Percentiles rank a stretch among this genome's conserved stretches.
These are phyloP conservation scores for Pleurozium schreberi DNA, from an alignment of 225 moss, liverwort and hornwort genomes.

Conservation along the genomic window DNA sequence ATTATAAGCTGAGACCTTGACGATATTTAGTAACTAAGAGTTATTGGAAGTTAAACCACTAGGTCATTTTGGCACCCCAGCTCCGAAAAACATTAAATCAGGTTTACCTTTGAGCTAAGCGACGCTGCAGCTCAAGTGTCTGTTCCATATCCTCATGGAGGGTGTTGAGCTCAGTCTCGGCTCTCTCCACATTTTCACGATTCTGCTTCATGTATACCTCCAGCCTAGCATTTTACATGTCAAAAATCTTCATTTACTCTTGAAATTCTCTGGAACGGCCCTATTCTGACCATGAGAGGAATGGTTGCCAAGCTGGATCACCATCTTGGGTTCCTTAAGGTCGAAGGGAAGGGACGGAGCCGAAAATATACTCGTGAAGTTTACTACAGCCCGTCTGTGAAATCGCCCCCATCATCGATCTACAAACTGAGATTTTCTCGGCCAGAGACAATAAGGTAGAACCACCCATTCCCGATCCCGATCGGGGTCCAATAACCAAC, in stretches of 20 bases:
- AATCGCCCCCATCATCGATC: neutral
- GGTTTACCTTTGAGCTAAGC: constrained; percentile 70
- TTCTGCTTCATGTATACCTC: constrained; percentile 94
- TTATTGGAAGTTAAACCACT: no score
- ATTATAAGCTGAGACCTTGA: no score
- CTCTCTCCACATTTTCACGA: constrained; percentile 88
- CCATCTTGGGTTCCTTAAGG: no score
- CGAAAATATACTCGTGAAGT: no score
- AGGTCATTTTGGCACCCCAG: no score
- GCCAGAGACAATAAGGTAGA: neutral
- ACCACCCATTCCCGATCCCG: no score
- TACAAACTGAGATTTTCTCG: neutral
- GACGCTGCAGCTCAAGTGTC: constrained; percentile 81
- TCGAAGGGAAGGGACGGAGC: no score
- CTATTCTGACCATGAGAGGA: neutral
- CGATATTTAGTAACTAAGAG: no score
- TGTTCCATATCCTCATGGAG: constrained; percentile 96
- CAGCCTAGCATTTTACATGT: constrained; percentile 38
- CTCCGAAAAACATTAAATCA: no score
- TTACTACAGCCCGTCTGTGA: neutral
- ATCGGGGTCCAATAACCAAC: no score
- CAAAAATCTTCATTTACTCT: no score
- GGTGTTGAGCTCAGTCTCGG: constrained; percentile 79
- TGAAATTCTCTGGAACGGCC: neutral
- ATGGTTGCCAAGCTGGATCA: no score